Evolutionary conservation across 345 rosid species (phyloP), one percentile per base, ranked within the genome.

Genomic region (Camelina neglecta): DNA sequence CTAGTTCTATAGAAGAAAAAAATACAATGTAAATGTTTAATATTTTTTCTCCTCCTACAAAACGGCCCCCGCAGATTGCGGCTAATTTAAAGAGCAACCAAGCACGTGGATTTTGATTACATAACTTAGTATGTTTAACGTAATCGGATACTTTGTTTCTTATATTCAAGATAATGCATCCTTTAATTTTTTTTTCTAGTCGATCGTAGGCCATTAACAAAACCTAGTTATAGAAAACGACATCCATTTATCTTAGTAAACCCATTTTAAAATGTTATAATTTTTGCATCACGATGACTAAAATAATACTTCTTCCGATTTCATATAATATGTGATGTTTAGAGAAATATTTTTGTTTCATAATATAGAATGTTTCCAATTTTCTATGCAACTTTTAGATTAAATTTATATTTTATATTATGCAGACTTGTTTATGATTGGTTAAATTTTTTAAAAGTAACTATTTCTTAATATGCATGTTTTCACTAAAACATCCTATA

Each of bases 1-100:
- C 3, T 26, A 26, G 8, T 5, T 44, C 3, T 26, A 26, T 26
- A 26, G 29, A 44, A 44, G 12, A 12, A 12, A 12, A 35, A 6
- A 12, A 5, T 6, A 45, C 50, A 45, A 45, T 45, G n/a, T 10
- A 2, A 16, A 36, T 24, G 7, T 21, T 8, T 15, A 16, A n/a
- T 39, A 50, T 26, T 26, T 48, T 35, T 50, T 29, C 5, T 38
- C 39, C 11, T 50, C 54, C 2, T 51, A 53, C 26, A 44, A 41
- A 74, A 66, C 59, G 51, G 51, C 41, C 65, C 57, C 66, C 66
- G 65, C 21, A 57, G 39, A 24, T 74, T 66, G 35, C 66, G 78
- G 72, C 66, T 42, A 74, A 7, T 29, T 56, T 56, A 74, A 55
- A 56, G 72, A 65, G 49, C 8, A 57, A 45, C 66, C 41, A 66